A percentile compares a stretch with the other conserved stretches of the same genome.
Evolutionary conservation across 768 basidiomycete genomes (phyloP).

Genomic region (Hortiboletus flavorubellus): DNA sequence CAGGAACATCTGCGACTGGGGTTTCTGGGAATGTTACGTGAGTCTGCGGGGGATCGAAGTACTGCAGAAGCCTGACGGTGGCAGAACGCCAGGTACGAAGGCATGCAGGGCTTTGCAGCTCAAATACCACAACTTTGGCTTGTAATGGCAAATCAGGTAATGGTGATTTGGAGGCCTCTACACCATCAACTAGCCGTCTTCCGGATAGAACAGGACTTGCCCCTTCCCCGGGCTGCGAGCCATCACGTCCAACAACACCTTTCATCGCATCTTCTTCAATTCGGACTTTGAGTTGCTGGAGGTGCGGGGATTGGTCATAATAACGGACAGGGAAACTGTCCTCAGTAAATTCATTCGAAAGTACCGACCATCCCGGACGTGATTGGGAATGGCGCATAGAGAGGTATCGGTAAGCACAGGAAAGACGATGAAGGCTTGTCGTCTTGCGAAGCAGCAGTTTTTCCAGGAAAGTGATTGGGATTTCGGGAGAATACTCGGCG

Average conservation of each 20-base stretch:
- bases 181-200: too few relatives aligned
- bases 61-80: too few relatives aligned
- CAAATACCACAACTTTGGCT: slow-evolving; percentile 35
- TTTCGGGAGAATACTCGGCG: slow-evolving; percentile 30
- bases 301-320: slow-evolving; percentile 22
- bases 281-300: slow-evolving; percentile 21
- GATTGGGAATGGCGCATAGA: slow-evolving; percentile 23
- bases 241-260: not conserved
- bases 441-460: slow-evolving; percentile 26
- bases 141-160: slow-evolving; percentile 34
- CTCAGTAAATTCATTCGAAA: slow-evolving; percentile 17
- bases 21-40: too few relatives aligned
- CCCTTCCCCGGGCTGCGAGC: too few relatives aligned
- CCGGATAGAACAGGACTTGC: too few relatives aligned
- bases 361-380: slow-evolving; percentile 26
- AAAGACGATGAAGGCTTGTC: slow-evolving; percentile 27
- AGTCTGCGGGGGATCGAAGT: too few relatives aligned
- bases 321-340: slow-evolving; percentile 35
- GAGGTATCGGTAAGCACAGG: slow-evolving; percentile 30
- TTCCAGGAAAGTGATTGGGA: slow-evolving; percentile 19
- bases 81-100: slow-evolving; percentile 39
- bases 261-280: slow-evolving; percentile 28
- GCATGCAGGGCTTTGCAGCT: slow-evolving; percentile 33
- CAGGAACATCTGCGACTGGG: slow-evolving; percentile 24
- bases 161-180: slow-evolving; percentile 26